Evolutionary conservation across 805 yeast genomes (phyloP).

Genomic region (Metschnikowia rubicola): DNA sequence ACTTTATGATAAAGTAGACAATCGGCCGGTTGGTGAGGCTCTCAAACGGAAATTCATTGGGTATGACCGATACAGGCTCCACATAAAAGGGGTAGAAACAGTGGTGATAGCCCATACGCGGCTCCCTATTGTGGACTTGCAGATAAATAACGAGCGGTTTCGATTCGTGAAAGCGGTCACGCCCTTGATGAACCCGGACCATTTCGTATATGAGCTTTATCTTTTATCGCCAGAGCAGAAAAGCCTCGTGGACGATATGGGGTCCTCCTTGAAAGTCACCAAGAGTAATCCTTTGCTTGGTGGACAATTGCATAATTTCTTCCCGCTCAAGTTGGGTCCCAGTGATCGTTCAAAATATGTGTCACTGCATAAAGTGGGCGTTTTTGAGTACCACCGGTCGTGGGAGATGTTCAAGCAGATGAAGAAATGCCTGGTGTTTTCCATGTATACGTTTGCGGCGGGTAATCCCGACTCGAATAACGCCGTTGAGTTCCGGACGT

Average conservation of each 20-base stretch:
- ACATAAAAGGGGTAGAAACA: constrained; percentile 2
- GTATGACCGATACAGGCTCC: constrained; percentile 10
- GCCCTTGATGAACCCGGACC: constrained; percentile 2
- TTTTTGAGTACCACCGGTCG: constrained; percentile 7
- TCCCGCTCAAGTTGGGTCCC: not conserved
- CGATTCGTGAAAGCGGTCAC: constrained; percentile 7
- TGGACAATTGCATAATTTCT: not conserved
- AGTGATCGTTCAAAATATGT: constrained; percentile 2
- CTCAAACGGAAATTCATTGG: constrained; percentile 4
- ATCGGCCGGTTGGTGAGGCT: constrained; percentile 7
- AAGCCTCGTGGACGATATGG: constrained; percentile 11
- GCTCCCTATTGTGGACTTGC: constrained; percentile 10
- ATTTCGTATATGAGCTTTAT: constrained; percentile 10
- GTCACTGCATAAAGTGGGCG: constrained; percentile 8
- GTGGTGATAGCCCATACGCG: constrained; percentile 9
- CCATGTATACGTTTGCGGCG: not conserved
- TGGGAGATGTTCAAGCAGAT: constrained; percentile 6
- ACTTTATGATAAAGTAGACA: constrained; percentile 12
- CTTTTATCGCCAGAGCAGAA: constrained; percentile 4
- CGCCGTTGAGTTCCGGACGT: constrained; percentile 7
- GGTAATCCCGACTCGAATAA: constrained; percentile 6
- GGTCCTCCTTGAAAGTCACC: constrained; percentile 4
- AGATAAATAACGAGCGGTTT: constrained; percentile 5
- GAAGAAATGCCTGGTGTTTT: constrained; percentile 4
- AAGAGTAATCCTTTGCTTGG: constrained; percentile 7